These are phyloP conservation scores for Scleroderma citrinum DNA, from an alignment of 768 basidiomycete genomes.

Conservation along the genomic window DNA sequence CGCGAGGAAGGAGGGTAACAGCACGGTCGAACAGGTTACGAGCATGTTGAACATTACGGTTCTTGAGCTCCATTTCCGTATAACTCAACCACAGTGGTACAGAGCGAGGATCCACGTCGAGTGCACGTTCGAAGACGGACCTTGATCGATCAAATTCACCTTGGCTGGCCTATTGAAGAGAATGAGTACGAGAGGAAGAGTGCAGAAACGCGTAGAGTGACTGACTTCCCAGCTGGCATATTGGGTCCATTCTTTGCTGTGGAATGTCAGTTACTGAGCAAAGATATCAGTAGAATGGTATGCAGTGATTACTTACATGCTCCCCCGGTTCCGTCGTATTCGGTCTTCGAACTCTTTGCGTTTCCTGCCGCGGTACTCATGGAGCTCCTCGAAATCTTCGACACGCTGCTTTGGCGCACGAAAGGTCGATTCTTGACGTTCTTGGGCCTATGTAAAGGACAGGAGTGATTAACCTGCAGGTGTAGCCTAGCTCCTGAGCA, in stretches of 20 bases:
- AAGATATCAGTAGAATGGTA: background rate
- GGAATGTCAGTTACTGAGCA: background rate
- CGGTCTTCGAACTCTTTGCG: slow-evolving; percentile 93
- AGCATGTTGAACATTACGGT: slow-evolving; percentile 94
- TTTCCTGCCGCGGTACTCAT: slow-evolving; percentile 89
- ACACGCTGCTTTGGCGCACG: slow-evolving; percentile 92
- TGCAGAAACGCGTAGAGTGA: background rate
- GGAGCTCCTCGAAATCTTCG: slow-evolving; percentile 88
- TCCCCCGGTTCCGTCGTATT: slow-evolving; percentile 70
- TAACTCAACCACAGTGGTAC: slow-evolving; percentile 92
- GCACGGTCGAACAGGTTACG: slow-evolving; percentile 97
- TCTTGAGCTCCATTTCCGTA: slow-evolving; percentile 97
- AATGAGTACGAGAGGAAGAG: background rate
- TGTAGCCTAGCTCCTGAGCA: slow-evolving; percentile 1
- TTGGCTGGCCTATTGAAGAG: slow-evolving; percentile 67
- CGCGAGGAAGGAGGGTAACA: slow-evolving; percentile 91
- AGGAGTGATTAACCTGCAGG: background rate
- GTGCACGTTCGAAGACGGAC: slow-evolving; percentile 92
- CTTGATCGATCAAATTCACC: slow-evolving; percentile 93
- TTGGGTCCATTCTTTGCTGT: slow-evolving; percentile 81
- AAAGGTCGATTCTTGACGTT: slow-evolving; percentile 89
- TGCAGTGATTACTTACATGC: slow-evolving; percentile 50
- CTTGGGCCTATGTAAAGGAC: slow-evolving; percentile 68
- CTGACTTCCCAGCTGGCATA: slow-evolving; percentile 82
- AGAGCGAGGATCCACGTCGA: slow-evolving; percentile 90